Evolutionary conservation across 1,284 basidiomycete genomes (phyloP), one percentile per base, ranked within the genome.

Genomic region (Hymenochaete sp.): DNA sequence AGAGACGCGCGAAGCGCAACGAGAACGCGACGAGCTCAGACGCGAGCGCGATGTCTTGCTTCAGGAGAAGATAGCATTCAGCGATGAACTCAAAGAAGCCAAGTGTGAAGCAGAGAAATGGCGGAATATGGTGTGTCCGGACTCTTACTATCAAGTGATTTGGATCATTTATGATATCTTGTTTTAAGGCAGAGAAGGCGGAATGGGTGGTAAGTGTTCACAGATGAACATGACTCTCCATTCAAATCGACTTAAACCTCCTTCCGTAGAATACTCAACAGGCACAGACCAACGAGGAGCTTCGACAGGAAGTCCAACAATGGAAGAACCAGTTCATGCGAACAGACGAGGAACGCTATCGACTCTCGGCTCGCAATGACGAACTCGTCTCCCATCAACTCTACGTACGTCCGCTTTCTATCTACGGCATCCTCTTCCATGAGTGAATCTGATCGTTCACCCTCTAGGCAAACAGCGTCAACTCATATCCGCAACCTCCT

Each of bases 281-380:
- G 53, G 63, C 68, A 11, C 79, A 82, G 44, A 74, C 71, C 1
- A 75, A 81, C 46, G 52, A 64, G 1, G 76, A 78, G 49, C 63
- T 83, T 32, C 71, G 73, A n/a, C 68, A 75, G 37, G 80, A 84
- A 57, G 64, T 72, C 0, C 66, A 63, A 2, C 79, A 80, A 45
- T 82, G 79, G 79, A 82, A 80, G 59, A 72, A 77, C 31, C 82
- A 82, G 52, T 73, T 79, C n/a, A 65, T 69, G 42, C 66, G 68
- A 16, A 59, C 70, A 21, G 70, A 72, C 44, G 72, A 73, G 44
- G 72, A 73, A 53, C 67, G 80, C 47, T 68, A 67, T 26, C 64
- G 69, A 4, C 63, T 82, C 18, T 66, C 71, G 6, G 67, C 68
- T 3, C 67, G 73, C 25, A 58, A 79, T 9, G 77, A 80, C 38